Base-by-base conservation (phyloP, 805 yeast genomes). In the Lipomyces mesembrius region DNA sequence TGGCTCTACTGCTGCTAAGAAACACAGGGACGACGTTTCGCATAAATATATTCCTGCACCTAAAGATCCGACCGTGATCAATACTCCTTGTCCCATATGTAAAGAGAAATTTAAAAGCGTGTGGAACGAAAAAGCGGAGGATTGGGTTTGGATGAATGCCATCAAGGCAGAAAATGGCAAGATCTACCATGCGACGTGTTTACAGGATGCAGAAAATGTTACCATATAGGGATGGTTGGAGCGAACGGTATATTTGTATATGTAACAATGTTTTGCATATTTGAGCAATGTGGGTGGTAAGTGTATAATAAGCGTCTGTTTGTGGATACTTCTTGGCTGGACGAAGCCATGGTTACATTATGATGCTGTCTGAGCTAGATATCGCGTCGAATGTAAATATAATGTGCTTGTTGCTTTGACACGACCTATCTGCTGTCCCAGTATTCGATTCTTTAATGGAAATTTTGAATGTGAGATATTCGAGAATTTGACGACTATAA, bases 101-200 rank as follows among this genome's bases (percentile, higher is more conserved):
- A 85, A 85, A 73, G 96, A 91, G 67, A 81, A 79, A 11, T 80
- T 88, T 35, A 79, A 81, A 57, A 88, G 88, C n/a, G 83, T 83
- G 6, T 90, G 88, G 82, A 87, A 86, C 71, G 94, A 89, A 72
- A 89, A 87, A 57, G 77, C 83, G 1, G 94, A 92, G 65, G 93
- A 89, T 71, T 90, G 96, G 96, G 84, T 90, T 25, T 90, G 93
- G 92, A 83, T 80, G 68, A 87, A 88, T 74, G 88, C 92, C 1
- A 80, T 87, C 14, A 81, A 80, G 61, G 80, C 80, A 0, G 80
- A 82, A 61, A 84, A 77, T 43, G 76, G 82, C 2, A 81, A 80
- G 67, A 81, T 85, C 32, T 87, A 85, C 74, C 95, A 90, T 77
- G 87, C 87, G 53, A 82, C 86, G 1, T 90, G 96, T 74, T 85